Conservation (phyloP, 2,329 filamentous ascomycete species). For the Leptoxyphium fumago region DNA sequence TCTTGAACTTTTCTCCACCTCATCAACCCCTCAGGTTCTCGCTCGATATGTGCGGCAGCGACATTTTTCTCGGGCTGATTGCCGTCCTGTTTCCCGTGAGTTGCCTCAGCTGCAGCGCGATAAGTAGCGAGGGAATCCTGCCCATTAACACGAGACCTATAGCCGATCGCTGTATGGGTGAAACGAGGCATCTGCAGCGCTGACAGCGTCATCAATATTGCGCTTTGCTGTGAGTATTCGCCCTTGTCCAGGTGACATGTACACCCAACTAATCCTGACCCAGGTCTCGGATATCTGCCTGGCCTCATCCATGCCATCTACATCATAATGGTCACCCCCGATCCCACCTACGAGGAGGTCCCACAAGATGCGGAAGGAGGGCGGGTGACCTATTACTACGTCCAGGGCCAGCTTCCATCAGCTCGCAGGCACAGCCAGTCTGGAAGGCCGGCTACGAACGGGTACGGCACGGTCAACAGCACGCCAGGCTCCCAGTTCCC, state of each 20-base stretch:
- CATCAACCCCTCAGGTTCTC: no score
- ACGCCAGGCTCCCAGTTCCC: slow-evolving; percentile 27
- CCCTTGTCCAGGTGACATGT: neutral
- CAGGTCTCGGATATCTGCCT: slow-evolving; percentile 42
- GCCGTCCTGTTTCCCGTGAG: slow-evolving; percentile 42
- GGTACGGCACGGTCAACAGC: slow-evolving; percentile 28
- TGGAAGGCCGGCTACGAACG: slow-evolving; percentile 7
- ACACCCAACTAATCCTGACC: neutral
- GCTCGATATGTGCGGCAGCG: slow-evolving; percentile 40
- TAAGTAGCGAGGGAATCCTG: slow-evolving; percentile 7
- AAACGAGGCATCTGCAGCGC: slow-evolving; percentile 86
- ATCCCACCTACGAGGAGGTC: slow-evolving; percentile 45
- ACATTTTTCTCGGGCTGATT: slow-evolving; percentile 45
- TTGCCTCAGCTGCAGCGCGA: slow-evolving; percentile 37
- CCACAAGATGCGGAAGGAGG: slow-evolving; percentile 46
- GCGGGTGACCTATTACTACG: slow-evolving; percentile 65
- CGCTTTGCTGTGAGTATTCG: slow-evolving; percentile 46
- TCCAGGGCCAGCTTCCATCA: slow-evolving; percentile 11
- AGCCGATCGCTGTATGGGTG: slow-evolving; percentile 62
- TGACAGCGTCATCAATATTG: slow-evolving; percentile 89
- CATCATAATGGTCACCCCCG: slow-evolving; percentile 84
- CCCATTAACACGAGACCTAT: slow-evolving; percentile 5
- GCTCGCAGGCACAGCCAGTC: slow-evolving; percentile 4
- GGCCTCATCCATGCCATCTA: slow-evolving; percentile 95
- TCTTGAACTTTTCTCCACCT: no score